A percentile compares a stretch with the other conserved stretches of the same genome.
phyloP scores from a whole-genome alignment of 1,139 yeast species.

The Blastobotrys indianensis region DNA sequence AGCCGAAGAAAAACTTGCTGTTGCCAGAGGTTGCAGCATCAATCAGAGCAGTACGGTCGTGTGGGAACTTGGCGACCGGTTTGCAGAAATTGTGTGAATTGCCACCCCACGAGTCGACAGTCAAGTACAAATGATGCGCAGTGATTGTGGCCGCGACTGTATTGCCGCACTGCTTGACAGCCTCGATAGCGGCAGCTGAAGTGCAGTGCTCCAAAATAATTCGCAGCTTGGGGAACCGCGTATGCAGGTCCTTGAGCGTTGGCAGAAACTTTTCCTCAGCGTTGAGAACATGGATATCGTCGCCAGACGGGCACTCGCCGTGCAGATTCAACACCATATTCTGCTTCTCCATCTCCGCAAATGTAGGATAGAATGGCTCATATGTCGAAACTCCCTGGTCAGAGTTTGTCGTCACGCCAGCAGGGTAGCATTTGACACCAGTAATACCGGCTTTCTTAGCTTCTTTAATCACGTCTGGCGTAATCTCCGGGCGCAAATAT shows the following conservation, averaged over 20 bases:
- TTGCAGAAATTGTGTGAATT: slow-evolving; percentile 92
- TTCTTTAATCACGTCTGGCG: slow-evolving; percentile 74
- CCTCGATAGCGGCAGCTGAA: slow-evolving; percentile 76
- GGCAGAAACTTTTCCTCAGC: slow-evolving; percentile 94
- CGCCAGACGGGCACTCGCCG: slow-evolving; percentile 79
- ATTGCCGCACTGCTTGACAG: slow-evolving; percentile 63
- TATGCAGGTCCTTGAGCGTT: slow-evolving; percentile 72
- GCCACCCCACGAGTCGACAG: slow-evolving; percentile 96
- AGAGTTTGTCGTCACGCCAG: slow-evolving; percentile 97
- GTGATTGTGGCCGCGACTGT: slow-evolving; percentile 90
- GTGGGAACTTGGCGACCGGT: slow-evolving; percentile 93
- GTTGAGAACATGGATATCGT: slow-evolving; percentile 75
- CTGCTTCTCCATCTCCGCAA: slow-evolving; percentile 77
- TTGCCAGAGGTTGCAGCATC: slow-evolving; percentile 89
- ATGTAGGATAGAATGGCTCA: slow-evolving; percentile 78
- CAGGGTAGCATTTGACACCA: slow-evolving; percentile 90
- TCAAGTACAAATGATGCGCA: slow-evolving; percentile 85
- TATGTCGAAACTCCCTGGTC: slow-evolving; percentile 90
- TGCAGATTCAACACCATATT: slow-evolving; percentile 78
- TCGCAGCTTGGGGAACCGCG: slow-evolving; percentile 77
- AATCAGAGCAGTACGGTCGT: slow-evolving; percentile 71
- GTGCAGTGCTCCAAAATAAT: slow-evolving; percentile 95
- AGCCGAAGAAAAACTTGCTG: slow-evolving; percentile 91
- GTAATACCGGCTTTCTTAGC: slow-evolving; percentile 73
- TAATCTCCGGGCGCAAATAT: slow-evolving; percentile 67